Base-by-base conservation (phyloP, 116 monocot species). In the Papilionanthe hybrid region DNA sequence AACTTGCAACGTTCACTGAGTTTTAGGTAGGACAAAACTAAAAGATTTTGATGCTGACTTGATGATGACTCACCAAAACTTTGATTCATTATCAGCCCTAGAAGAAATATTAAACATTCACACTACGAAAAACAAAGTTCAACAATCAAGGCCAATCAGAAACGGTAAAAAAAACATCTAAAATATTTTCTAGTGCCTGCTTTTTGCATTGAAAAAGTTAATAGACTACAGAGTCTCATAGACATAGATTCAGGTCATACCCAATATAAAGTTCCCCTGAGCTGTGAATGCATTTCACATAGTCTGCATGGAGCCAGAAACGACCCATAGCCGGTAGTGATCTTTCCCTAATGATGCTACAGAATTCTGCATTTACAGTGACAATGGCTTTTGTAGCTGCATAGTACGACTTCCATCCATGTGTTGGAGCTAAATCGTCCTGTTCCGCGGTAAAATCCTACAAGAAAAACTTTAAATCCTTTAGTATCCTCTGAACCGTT, bases 351-450 rank as follows among this genome's bases (percentile, higher is more conserved):
- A 97, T 91, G 74, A 92, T 90, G 75, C 86, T 87, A 80, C 84
- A 94, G 84, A 98, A 94, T 78, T 92, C 94, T 58, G 84, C 79
- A 77, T 98, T 98, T 19, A 90, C 78, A 73, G 82, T 88, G 44
- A 94, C 75, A 83, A 98, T 82, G 45, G 94, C 94, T 85, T 88
- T 94, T 44, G 97, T 94, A 71, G 92, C 88, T 71, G 94, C 94
- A 85, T 98, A 98, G 69, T 98, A 98, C 12, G 91, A 83, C 83
- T 98, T 98, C 97, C 97, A 98, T 55, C 97, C 97, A 78, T 98
- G 89, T 25, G 55, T 69, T 75, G 97, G 97, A 32, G 77, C 86
- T 43, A 94, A 68, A 41, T 42, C 88, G 78, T 87, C 86, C 58
- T 98, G 94, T 72, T 98, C 97, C 65, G 84, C 68, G 53, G 92